Conservation (phyloP, 2,329 filamentous ascomycete genomes). For the Talaromyces verruculosus region DNA sequence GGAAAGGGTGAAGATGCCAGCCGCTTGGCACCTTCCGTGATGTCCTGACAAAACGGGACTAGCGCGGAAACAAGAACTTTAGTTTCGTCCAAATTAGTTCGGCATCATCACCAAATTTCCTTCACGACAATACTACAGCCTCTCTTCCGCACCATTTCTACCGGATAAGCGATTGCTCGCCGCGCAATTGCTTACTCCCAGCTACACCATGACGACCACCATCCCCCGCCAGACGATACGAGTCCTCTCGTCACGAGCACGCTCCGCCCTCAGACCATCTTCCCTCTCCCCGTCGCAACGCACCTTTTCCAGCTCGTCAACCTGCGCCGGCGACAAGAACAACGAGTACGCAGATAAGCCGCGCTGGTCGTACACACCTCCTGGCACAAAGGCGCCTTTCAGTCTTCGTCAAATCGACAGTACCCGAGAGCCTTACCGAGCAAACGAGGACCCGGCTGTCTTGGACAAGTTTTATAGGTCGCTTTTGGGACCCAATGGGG, state of each 20-base stretch:
- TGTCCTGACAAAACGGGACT: constrained; percentile 9
- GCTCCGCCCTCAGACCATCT: constrained; percentile 21
- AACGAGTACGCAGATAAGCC: constrained; percentile 47
- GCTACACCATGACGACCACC: constrained; percentile 49
- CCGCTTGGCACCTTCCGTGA: constrained; percentile 6
- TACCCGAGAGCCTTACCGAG: constrained; percentile 51
- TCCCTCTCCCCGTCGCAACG: constrained; percentile 27
- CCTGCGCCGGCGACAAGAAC: constrained; percentile 28
- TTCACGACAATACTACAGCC: background rate
- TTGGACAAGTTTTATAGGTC: constrained; percentile 76
- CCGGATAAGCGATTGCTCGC: background rate
- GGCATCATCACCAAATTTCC: background rate
- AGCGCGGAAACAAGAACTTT: constrained; percentile 18
- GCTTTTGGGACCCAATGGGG: constrained; percentile 71
- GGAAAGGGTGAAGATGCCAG: background rate
- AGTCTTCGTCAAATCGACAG: constrained; percentile 36
- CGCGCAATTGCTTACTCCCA: background rate
- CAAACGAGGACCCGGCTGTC: constrained; percentile 72
- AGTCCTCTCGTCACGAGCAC: constrained; percentile 35
- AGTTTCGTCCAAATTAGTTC: constrained; percentile 5
- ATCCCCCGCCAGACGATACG: constrained; percentile 44
- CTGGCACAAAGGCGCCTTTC: constrained; percentile 68
- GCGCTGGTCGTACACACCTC: constrained; percentile 70
- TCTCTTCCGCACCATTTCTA: background rate
- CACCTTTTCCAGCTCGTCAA: constrained; percentile 31